Evolutionary conservation across 202 grass and related monocot species (phyloP), one percentile per base, ranked within the genome.

Genomic region (Setaria viridis): DNA sequence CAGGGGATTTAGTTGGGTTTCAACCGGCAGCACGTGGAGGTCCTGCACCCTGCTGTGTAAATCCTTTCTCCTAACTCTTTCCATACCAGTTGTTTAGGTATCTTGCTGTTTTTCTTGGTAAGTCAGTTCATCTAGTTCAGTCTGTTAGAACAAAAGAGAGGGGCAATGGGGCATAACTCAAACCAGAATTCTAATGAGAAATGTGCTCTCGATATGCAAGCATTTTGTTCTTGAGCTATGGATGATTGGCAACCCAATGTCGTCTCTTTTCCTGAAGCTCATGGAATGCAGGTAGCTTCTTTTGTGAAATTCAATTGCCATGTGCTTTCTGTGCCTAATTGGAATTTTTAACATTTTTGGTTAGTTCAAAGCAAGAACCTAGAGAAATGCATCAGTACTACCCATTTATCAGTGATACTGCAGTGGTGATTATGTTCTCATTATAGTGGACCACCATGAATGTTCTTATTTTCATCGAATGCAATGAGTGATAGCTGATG

Each of bases 31-130:
- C 66, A 34, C 57, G 20, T 21, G 0, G 47, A 85, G 47, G 62
- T 39, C 80, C 76, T 87, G 70, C 48, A 7, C 43, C 75, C 69
- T 87, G 76, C 64, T 8, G 65, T 91, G 89, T 91, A 85, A 85
- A 91, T 91, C 89, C 89, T 77, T 85, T 77, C 81, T 88, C 81
- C 89, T 78, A 57, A 62, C 77, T 81, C 85, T 73, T 85, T 81
- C 39, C 77, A 72, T 88, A 80, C 85, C 49, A 72, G 77, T 72
- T 85, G 48, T 81, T 85, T 85, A 85, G 85, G 77, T 72, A 88
- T 77, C 85, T 80, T 91, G 84, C 71, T 41, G 55, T 85, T 87
- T 58, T 81, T 72, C 48, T 66, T 73, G 47, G 32, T 67, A 80
- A 80, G 87, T 81, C 84, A 20, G 77, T 80, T 88, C 81, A 51